A percentile compares a stretch with the other conserved stretches of the same genome.
Evolutionary conservation across 2,329 filamentous ascomycete species (phyloP).

Genomic region (Colletotrichum cordylinicola): DNA sequence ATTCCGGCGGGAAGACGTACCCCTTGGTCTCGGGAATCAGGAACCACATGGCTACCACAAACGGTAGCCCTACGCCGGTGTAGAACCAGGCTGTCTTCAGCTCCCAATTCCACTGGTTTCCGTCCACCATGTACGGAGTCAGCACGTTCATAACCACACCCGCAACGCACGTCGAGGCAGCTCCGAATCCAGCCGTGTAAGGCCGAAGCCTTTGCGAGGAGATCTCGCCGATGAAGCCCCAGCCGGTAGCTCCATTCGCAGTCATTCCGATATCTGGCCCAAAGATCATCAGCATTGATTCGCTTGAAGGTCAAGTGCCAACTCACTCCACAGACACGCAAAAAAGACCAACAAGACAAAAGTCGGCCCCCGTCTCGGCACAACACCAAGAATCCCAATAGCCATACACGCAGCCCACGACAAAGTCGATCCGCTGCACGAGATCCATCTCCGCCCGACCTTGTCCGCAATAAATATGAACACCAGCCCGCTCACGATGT

Average conservation of each 20-base stretch:
- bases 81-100: slow-evolving; percentile 38
- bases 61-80: slow-evolving; percentile 30
- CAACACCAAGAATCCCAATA: slow-evolving; percentile 26
- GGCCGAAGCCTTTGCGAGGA: slow-evolving; percentile 38
- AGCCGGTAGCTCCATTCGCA: slow-evolving; percentile 31
- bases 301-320: background rate
- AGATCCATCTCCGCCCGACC: slow-evolving; percentile 22
- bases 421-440: slow-evolving; percentile 20
- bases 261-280: slow-evolving; percentile 27
- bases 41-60: slow-evolving; percentile 31
- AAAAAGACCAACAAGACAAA: slow-evolving; percentile 26
- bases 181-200: slow-evolving; percentile 35
- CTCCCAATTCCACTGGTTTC: slow-evolving; percentile 34
- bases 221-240: slow-evolving; percentile 38
- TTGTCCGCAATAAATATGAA: slow-evolving; percentile 24
- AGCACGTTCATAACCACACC: slow-evolving; percentile 27
- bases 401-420: slow-evolving; percentile 22
- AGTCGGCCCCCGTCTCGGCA: slow-evolving; percentile 13
- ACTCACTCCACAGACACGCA: slow-evolving; percentile 29
- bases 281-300: background rate
- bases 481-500: slow-evolving; percentile 22
- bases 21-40: slow-evolving; percentile 21
- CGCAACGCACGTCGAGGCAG: slow-evolving; percentile 29
- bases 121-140: slow-evolving; percentile 37
- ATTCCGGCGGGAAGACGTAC: slow-evolving; percentile 1